A percentile compares a stretch with the other conserved stretches of the same genome.
These are phyloP conservation scores for Saccharomyces paradoxus DNA, from an alignment of 805 yeast genomes.

Conservation along the genomic window DNA sequence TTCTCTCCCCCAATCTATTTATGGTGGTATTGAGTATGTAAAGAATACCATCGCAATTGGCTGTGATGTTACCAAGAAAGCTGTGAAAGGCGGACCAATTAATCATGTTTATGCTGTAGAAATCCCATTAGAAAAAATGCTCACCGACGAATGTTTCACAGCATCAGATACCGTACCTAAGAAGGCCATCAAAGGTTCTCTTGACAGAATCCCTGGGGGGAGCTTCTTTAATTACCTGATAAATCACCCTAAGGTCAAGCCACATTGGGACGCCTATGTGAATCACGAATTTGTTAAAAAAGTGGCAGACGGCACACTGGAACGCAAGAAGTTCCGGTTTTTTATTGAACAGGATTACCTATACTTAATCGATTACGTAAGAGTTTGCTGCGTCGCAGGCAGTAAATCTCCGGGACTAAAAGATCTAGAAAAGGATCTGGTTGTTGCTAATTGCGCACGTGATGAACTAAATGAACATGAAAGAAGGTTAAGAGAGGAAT, in stretches of 20 bases:
- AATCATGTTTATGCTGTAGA: slow-evolving; percentile 49
- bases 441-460: slow-evolving; percentile 43
- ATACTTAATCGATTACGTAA: slow-evolving; percentile 58
- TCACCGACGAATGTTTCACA: slow-evolving; percentile 25
- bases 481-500: slow-evolving; percentile 37
- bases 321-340: slow-evolving; percentile 42
- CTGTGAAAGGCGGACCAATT: slow-evolving; percentile 61
- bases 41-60: slow-evolving; percentile 52
- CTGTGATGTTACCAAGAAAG: slow-evolving; percentile 19
- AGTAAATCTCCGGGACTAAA: slow-evolving; percentile 49
- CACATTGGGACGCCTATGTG: slow-evolving; percentile 50
- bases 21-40: slow-evolving; percentile 53
- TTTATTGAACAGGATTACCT: slow-evolving; percentile 54
- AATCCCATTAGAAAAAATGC: slow-evolving; percentile 30
- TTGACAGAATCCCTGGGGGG: neutral
- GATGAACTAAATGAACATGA: slow-evolving; percentile 53
- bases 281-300: slow-evolving; percentile 55
- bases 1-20: slow-evolving; percentile 41
- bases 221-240: slow-evolving; percentile 42
- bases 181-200: neutral
- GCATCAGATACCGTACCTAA: slow-evolving; percentile 15
- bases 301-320: slow-evolving; percentile 45
- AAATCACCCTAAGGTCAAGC: slow-evolving; percentile 46
- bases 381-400: slow-evolving; percentile 56
- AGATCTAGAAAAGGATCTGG: slow-evolving; percentile 42